phyloP scores from a whole-genome alignment of 495 filamentous ascomycete species.

The Aspergillus homomorphus region DNA sequence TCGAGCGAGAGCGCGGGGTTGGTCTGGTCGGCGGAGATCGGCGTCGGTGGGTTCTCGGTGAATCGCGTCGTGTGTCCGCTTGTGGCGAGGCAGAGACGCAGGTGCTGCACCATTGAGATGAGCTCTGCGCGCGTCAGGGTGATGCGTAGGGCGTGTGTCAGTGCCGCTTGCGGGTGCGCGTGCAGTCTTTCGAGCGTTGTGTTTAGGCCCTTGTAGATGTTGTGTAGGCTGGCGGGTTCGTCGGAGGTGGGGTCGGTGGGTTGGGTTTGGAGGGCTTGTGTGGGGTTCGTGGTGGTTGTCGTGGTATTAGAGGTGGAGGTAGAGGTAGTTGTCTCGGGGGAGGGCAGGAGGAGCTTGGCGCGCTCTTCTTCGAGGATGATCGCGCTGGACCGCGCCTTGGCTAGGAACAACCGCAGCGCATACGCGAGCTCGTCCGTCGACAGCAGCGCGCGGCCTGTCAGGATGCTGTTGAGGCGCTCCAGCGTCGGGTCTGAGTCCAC shows the following conservation, averaged over 20 bases:
- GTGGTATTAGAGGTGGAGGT: conserved; percentile 14
- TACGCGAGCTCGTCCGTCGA: conserved; percentile 45
- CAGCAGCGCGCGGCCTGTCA: conserved; percentile 42
- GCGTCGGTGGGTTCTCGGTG: conserved; percentile 43
- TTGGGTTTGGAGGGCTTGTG: conserved; percentile 4
- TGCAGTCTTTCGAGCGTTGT: conserved; percentile 61
- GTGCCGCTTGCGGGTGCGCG: conserved; percentile 52
- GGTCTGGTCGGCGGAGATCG: conserved; percentile 50
- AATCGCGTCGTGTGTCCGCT: conserved; percentile 44
- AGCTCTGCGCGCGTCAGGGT: conserved; percentile 65
- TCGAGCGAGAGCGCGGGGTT: conserved; percentile 48
- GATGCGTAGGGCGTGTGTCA: conserved; percentile 61
- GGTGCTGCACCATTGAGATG: conserved; percentile 67
- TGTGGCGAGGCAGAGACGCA: conserved; percentile 61
- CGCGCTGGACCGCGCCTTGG: conserved; percentile 33
- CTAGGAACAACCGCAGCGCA: conserved; percentile 39
- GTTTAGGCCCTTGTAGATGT: conserved; percentile 41
- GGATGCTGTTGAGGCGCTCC: conserved; percentile 53
- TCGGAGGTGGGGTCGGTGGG: not conserved
- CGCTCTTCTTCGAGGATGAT: conserved; percentile 32
- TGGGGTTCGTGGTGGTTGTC: not conserved
- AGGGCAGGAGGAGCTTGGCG: conserved; percentile 31
- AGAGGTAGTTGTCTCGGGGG: conserved; percentile 24
- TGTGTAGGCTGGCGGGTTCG: conserved; percentile 22
- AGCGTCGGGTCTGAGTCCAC: conserved; percentile 59